Percentiles rank a stretch among this genome's conserved stretches.
Conservation (phyloP, 345 rosid genomes). For the Murraya paniculata region DNA sequence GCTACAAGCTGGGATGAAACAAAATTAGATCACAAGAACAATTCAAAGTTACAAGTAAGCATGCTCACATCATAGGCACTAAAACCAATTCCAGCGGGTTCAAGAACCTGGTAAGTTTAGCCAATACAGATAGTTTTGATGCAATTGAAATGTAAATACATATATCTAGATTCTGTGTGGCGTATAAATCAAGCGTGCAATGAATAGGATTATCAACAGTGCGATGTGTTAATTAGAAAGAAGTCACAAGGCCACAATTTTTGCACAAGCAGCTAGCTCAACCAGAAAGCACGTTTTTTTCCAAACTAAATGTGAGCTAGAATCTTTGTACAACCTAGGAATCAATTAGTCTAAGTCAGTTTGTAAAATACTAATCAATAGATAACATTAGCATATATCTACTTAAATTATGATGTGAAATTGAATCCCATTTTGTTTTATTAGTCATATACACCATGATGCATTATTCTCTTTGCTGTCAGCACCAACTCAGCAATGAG, state of each 20-base stretch:
- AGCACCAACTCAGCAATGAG: not conserved
- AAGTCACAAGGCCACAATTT: not conserved
- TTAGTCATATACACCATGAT: not conserved
- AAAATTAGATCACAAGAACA: not conserved
- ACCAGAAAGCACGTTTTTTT: not conserved
- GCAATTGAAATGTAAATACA: not conserved
- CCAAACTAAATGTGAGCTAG: not conserved
- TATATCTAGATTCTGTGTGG: not conserved
- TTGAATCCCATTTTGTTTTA: not conserved
- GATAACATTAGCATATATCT: not conserved
- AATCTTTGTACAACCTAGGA: constrained; percentile 4
- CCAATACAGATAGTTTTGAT: not conserved
- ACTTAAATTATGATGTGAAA: not conserved
- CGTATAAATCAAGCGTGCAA: not conserved
- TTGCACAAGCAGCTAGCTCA: not conserved
- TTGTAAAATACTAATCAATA: not conserved
- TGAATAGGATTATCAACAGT: not conserved
- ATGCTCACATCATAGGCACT: not conserved
- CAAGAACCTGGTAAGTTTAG: not conserved
- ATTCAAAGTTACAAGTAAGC: not conserved
- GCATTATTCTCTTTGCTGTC: not conserved
- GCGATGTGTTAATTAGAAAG: not conserved
- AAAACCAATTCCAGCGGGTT: not conserved
- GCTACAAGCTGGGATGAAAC: not conserved
- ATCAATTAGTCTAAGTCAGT: not conserved